These are phyloP conservation scores for Umbelopsis vinacea DNA, from an alignment of 192 early-diverging fungal genomes.

Conservation along the genomic window DNA sequence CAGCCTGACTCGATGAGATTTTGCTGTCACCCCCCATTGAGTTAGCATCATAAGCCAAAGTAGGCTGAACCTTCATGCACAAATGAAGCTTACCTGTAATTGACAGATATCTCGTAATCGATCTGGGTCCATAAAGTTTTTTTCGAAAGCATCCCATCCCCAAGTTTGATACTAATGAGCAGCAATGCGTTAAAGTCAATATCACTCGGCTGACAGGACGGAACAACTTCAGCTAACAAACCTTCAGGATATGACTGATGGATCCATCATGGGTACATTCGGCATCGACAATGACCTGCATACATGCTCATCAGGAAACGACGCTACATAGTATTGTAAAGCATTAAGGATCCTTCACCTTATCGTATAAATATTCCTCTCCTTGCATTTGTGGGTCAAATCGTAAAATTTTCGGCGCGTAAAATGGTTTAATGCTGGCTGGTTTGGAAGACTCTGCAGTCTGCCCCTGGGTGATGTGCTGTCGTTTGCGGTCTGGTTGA, in stretches of 20 bases:
- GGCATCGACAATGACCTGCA: conserved; percentile 62
- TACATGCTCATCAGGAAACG: not conserved
- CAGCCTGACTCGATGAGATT: conserved; percentile 78
- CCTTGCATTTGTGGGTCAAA: conserved; percentile 68
- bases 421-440: conserved; percentile 63
- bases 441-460: conserved; percentile 16
- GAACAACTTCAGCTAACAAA: not conserved
- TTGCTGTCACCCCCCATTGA: conserved; percentile 39
- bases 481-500: conserved; percentile 15
- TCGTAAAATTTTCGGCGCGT: conserved; percentile 71
- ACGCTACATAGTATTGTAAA: not conserved
- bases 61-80: too few relatives aligned
- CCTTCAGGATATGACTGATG: conserved; percentile 72
- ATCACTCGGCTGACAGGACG: too few relatives aligned
- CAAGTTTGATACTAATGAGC: conserved; percentile 66
- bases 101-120: conserved; percentile 61
- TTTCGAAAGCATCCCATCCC: conserved; percentile 84
- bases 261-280: conserved; percentile 94
- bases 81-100: conserved; percentile 58
- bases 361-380: conserved; percentile 69
- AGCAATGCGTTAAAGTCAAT: not conserved
- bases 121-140: conserved; percentile 68
- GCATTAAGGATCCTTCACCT: conserved; percentile 26
- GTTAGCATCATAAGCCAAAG: too few relatives aligned
- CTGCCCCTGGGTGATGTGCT: conserved; percentile 16